phyloP scores from a whole-genome alignment of 2,329 filamentous ascomycete genomes.

The Setomelanomma holmii region DNA sequence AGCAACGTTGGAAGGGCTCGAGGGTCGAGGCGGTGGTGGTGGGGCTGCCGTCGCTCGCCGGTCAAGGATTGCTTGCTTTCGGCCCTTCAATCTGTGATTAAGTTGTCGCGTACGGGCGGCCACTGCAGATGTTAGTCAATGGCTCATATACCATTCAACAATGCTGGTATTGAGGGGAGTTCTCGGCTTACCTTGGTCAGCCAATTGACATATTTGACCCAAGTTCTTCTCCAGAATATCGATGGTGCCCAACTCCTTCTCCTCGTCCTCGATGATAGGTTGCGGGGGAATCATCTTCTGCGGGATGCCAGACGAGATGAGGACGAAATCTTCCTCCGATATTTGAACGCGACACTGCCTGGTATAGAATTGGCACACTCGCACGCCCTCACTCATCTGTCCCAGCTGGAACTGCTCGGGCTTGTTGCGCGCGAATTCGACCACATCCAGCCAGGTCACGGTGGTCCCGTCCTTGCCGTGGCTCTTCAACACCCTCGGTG shows the following conservation, averaged over 20 bases:
- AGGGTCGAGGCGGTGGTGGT: conserved; percentile 40
- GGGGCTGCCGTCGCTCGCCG: conserved; percentile 62
- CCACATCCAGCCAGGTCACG: conserved; percentile 84
- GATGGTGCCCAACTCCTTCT: conserved; percentile 81
- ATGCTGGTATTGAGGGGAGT: background rate
- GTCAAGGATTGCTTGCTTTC: conserved; percentile 74
- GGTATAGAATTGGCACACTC: conserved; percentile 81
- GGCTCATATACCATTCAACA: no score
- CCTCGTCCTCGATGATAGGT: conserved; percentile 84
- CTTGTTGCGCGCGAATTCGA: conserved; percentile 82
- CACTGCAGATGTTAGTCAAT: conserved; percentile 53
- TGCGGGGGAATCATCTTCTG: conserved; percentile 83
- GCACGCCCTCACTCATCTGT: conserved; percentile 70
- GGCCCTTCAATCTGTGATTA: conserved; percentile 79
- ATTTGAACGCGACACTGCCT: conserved; percentile 86
- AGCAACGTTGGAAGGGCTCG: conserved; percentile 52
- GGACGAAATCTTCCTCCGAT: conserved; percentile 83
- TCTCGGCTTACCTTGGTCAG: conserved; percentile 69
- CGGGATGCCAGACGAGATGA: conserved; percentile 82
- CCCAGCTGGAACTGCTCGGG: conserved; percentile 78
- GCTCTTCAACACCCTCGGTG: conserved; percentile 71
- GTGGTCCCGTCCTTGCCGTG: conserved; percentile 66
- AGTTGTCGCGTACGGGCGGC: conserved; percentile 77
- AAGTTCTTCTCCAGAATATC: conserved; percentile 84
- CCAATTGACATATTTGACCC: conserved; percentile 77